These are phyloP conservation scores for Pelagomonas calceolata DNA, from an alignment of 108 stramenopile species.

Conservation along the genomic window DNA sequence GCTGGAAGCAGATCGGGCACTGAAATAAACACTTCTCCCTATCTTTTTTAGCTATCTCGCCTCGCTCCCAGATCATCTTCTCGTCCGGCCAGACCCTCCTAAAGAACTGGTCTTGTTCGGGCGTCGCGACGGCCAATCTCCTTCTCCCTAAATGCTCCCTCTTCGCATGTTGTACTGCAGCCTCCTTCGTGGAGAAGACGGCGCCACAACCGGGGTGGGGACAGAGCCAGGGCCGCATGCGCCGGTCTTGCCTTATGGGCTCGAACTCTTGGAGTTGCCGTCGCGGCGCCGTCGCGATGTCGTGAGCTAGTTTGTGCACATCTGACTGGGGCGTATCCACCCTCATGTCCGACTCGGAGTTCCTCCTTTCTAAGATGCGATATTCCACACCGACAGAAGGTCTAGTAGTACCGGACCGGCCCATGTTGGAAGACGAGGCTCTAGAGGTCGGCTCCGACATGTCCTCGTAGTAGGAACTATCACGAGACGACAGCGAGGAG, in stretches of 20 bases:
- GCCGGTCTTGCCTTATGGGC: background rate
- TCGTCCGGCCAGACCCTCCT: background rate
- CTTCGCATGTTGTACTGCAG: background rate
- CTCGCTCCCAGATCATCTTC: background rate
- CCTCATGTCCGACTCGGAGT: too few relatives aligned
- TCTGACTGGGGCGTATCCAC: too few relatives aligned
- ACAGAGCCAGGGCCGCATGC: background rate
- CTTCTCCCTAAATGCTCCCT: background rate
- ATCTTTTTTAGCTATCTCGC: background rate
- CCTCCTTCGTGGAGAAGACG: background rate
- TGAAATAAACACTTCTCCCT: background rate
- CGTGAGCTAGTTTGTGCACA: too few relatives aligned
- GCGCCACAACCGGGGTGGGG: background rate
- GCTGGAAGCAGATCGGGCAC: background rate
- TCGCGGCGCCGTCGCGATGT: too few relatives aligned
- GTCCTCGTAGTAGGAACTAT: too few relatives aligned
- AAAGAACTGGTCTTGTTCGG: background rate
- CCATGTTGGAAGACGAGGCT: too few relatives aligned
- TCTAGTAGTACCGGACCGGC: too few relatives aligned
- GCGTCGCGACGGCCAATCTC: background rate
- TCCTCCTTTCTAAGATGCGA: too few relatives aligned
- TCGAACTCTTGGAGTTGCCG: background rate
- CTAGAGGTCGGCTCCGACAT: too few relatives aligned
- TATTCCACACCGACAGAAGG: too few relatives aligned
- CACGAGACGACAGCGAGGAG: too few relatives aligned